Conservation (phyloP, 73 alveolate genomes). For the Urostyla sp. region DNA sequence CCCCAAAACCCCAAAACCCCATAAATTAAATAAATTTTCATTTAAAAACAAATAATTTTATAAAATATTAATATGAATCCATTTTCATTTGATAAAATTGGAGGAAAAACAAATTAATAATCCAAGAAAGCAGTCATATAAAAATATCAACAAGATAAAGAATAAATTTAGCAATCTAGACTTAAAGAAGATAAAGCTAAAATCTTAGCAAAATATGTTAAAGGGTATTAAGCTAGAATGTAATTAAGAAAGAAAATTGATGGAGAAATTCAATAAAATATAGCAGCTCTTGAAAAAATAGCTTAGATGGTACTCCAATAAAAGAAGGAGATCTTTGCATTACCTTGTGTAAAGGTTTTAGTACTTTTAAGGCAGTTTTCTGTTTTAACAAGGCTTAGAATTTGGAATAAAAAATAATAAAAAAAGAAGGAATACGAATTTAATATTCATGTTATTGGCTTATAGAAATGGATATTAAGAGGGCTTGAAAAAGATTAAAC, state of each 20-base stretch:
- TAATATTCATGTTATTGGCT: background rate
- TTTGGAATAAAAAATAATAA: background rate
- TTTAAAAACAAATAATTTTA: no score
- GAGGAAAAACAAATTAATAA: slow-evolving; percentile 1
- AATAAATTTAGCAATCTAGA: background rate
- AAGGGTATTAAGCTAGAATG: slow-evolving; percentile 36
- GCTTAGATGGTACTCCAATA: background rate
- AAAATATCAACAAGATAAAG: slow-evolving; percentile 36
- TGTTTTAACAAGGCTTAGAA: background rate
- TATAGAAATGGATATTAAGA: slow-evolving; percentile 31
- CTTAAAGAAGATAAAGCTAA: slow-evolving; percentile 24
- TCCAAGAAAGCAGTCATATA: slow-evolving; percentile 29
- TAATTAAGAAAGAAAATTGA: background rate
- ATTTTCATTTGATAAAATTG: no score
- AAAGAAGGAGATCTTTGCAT: slow-evolving; percentile 18
- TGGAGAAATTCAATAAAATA: slow-evolving; percentile 20
- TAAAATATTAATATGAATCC: no score
- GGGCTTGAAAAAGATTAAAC: slow-evolving; percentile 41
- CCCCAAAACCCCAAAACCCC: no score
- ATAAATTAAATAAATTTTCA: no score
- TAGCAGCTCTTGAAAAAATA: slow-evolving; percentile 39
- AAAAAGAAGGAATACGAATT: slow-evolving; percentile 31
- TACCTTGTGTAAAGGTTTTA: slow-evolving; percentile 15
- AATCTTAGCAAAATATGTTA: background rate
- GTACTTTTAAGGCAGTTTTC: background rate